phyloP scores from a whole-genome alignment of 108 stramenopile species.

The Stephanodiscus triporus region DNA sequence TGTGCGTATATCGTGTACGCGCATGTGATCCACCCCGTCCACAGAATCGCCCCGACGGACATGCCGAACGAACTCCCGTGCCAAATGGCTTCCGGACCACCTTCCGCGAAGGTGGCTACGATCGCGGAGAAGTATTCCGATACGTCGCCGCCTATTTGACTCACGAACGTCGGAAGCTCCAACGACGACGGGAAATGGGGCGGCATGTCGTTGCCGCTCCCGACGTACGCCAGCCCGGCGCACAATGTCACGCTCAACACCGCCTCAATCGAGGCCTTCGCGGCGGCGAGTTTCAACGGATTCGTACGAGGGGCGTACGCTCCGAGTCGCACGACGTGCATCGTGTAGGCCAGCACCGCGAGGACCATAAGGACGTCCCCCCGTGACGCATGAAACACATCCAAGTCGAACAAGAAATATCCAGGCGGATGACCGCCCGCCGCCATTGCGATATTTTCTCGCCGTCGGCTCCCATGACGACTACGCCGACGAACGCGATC shows the following conservation, averaged over 20 bases:
- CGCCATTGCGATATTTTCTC: neutral
- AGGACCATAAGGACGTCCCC: constrained; percentile 76
- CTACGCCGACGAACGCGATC: constrained; percentile 75
- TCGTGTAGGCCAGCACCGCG: constrained; percentile 75
- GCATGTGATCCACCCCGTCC: constrained; percentile 82
- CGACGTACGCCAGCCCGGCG: constrained; percentile 17
- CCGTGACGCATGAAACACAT: constrained; percentile 26
- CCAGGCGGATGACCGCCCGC: too few species aligned
- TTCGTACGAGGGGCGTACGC: constrained; percentile 62
- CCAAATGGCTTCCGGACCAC: constrained; percentile 16
- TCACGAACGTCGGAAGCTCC: constrained; percentile 34
- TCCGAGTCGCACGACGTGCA: constrained; percentile 86
- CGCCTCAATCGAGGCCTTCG: constrained; percentile 77
- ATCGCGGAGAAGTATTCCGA: constrained; percentile 49
- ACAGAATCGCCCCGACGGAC: constrained; percentile 64
- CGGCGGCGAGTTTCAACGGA: constrained; percentile 72
- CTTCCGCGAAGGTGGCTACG: neutral
- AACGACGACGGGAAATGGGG: neutral
- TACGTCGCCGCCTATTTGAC: constrained; percentile 55
- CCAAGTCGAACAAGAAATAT: neutral
- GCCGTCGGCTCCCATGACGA: constrained; percentile 75
- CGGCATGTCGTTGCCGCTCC: neutral
- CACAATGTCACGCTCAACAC: constrained; percentile 53
- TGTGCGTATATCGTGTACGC: constrained; percentile 90
- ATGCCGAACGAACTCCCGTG: constrained; percentile 35